phyloP scores from a whole-genome alignment of 345 rosid genomes.

The Jatropha curcas region DNA sequence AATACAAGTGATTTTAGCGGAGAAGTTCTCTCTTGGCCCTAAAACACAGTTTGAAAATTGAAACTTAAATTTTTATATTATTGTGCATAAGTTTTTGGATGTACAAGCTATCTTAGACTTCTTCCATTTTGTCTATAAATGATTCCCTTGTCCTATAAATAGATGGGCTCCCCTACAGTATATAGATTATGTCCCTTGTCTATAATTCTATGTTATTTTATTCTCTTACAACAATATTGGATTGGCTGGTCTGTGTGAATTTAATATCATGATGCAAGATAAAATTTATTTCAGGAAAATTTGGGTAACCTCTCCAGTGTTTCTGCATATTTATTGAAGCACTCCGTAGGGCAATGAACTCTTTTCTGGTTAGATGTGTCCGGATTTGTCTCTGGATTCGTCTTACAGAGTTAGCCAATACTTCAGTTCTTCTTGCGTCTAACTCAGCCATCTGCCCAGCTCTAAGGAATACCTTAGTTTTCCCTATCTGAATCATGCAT shows the following conservation, averaged over 20 bases:
- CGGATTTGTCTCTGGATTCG: conserved; percentile 56
- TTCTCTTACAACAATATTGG: background rate
- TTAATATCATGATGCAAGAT: conserved; percentile 10
- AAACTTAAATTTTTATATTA: background rate
- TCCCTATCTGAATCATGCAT: conserved; percentile 56
- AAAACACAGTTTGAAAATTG: background rate
- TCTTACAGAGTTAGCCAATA: conserved; percentile 51
- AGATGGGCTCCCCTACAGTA: background rate
- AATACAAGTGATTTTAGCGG: background rate
- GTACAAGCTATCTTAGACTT: background rate
- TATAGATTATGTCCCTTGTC: too few relatives aligned
- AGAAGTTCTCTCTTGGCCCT: background rate
- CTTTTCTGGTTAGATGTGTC: conserved; percentile 51
- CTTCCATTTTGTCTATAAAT: background rate
- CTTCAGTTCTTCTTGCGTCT: conserved; percentile 65
- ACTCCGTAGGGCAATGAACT: conserved; percentile 42
- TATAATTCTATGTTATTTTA: background rate
- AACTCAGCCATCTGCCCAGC: conserved; percentile 79
- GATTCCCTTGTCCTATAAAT: background rate
- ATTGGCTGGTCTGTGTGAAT: background rate
- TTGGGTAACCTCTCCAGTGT: conserved; percentile 53
- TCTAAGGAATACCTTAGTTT: conserved; percentile 63
- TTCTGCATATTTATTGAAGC: conserved; percentile 48
- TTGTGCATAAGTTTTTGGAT: background rate
- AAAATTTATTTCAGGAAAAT: conserved; percentile 17